These are phyloP conservation scores for Tolypocladium tundrense DNA, from an alignment of 2,329 filamentous ascomycete species.

Conservation along the genomic window DNA sequence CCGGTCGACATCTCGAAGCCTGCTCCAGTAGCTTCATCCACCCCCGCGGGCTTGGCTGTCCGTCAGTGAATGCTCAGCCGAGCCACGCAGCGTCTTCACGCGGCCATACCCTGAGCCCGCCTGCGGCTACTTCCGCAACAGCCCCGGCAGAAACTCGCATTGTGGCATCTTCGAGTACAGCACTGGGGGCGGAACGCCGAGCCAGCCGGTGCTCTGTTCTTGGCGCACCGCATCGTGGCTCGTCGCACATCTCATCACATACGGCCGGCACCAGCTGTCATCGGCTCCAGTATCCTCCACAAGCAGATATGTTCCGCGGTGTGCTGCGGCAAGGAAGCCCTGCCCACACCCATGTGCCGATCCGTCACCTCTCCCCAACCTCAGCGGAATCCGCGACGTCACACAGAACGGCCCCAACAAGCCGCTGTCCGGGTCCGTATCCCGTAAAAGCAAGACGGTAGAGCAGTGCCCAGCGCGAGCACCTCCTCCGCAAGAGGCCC, in stretches of 20 bases:
- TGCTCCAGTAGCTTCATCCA: not conserved
- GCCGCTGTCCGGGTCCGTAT: not conserved
- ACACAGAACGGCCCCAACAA: not conserved
- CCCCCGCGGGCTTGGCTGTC: not conserved
- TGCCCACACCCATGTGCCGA: not conserved
- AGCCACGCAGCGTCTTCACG: not conserved
- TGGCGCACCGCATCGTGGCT: not conserved
- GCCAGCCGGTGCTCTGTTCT: not conserved
- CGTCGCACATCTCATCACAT: not conserved
- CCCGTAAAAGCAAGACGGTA: not conserved
- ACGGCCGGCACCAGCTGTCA: not conserved
- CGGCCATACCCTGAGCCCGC: not conserved
- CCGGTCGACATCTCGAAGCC: not conserved
- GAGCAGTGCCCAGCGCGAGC: not conserved
- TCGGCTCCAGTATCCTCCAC: not conserved
- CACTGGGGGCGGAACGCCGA: not conserved
- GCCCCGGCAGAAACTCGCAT: not conserved
- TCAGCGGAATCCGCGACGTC: no score
- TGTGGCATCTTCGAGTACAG: not conserved
- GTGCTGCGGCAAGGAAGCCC: not conserved
- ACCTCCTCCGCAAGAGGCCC: no score
- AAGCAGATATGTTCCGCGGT: no score
- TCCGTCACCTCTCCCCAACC: not conserved
- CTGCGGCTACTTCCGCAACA: not conserved
- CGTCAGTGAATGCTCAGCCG: not conserved